Conservation (phyloP, 441 rosid species). For the Bocquillonia castaneifolia region DNA sequence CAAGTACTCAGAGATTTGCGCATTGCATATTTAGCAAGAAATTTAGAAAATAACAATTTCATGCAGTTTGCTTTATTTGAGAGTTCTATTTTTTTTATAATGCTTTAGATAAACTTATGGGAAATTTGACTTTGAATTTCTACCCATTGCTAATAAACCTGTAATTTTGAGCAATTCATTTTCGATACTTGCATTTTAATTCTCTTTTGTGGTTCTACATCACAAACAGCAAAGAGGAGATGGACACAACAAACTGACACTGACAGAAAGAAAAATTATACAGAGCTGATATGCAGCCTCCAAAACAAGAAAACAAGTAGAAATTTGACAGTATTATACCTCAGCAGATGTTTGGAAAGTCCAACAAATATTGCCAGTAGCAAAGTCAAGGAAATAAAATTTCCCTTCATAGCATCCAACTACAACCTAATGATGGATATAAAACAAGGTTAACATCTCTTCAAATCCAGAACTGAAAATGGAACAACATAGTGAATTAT, state of each 20-base stretch:
- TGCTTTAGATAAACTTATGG: not conserved
- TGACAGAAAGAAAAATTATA: not conserved
- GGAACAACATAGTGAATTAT: conserved; percentile 19
- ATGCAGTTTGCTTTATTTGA: too few species aligned
- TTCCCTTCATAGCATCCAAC: conserved; percentile 88
- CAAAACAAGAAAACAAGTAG: conserved; percentile 7
- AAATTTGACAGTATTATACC: conserved; percentile 37
- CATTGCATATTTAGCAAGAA: not conserved
- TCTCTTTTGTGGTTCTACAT: not conserved
- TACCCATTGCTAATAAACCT: not conserved
- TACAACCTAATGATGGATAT: conserved; percentile 48
- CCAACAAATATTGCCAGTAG: conserved; percentile 64
- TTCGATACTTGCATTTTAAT: too few species aligned
- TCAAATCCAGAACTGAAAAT: conserved; percentile 15
- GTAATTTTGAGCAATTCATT: not conserved
- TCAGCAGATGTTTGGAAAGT: conserved; percentile 78
- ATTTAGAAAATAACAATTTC: too few species aligned
- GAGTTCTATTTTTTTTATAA: too few species aligned
- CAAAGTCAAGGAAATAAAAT: conserved; percentile 70
- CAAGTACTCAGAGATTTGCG: too few species aligned
- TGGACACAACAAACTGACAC: not conserved
- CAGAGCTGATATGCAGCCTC: not conserved
- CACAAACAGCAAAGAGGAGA: not conserved
- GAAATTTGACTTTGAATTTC: not conserved
- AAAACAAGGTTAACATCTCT: conserved; percentile 14